phyloP scores from a whole-genome alignment of 2,329 filamentous ascomycete species.

The Colletotrichum agaves region DNA sequence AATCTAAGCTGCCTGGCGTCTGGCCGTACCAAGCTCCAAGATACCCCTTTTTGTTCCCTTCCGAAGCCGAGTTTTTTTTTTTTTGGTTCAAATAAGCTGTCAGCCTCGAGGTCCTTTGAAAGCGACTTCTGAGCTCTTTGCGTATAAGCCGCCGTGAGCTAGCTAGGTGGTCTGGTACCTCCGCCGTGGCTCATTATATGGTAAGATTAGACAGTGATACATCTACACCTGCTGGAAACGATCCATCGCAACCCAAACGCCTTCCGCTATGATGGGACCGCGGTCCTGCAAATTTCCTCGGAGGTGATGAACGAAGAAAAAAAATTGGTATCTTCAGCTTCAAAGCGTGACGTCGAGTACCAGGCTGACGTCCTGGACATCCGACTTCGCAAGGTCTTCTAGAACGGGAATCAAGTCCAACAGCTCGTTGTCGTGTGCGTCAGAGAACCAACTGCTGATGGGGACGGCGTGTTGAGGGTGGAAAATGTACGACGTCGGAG shows the following conservation, averaged over 20 bases:
- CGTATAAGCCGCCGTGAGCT: conserved; percentile 38
- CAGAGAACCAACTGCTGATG: conserved; percentile 99
- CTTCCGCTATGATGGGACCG: conserved; percentile 62
- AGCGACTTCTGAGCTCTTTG: conserved; percentile 39
- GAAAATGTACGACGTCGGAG: conserved; percentile 99
- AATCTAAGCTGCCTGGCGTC: conserved; percentile 36
- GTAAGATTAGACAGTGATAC: conserved; percentile 63
- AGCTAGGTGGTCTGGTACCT: conserved; percentile 33
- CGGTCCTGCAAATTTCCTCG: conserved; percentile 39
- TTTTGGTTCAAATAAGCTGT: conserved; percentile 44
- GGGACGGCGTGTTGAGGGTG: conserved; percentile 98
- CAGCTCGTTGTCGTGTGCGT: conserved; percentile 98
- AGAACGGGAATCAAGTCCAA: conserved; percentile 97
- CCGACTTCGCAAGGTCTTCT: conserved; percentile 89
- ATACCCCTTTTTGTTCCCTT: conserved; percentile 43
- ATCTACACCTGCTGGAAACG: conserved; percentile 59
- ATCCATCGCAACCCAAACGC: conserved; percentile 63
- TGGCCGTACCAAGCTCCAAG: conserved; percentile 40
- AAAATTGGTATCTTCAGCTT: conserved; percentile 50
- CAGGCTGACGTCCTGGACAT: conserved; percentile 95
- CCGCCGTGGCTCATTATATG: conserved; percentile 47
- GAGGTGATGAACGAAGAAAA: conserved; percentile 45
- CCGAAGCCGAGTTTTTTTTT: conserved; percentile 47
- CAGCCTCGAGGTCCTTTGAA: conserved; percentile 34
- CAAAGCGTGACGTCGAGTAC: conserved; percentile 90